phyloP scores from a whole-genome alignment of 176 grass and related monocot genomes.

The Dactylis glomerata region DNA sequence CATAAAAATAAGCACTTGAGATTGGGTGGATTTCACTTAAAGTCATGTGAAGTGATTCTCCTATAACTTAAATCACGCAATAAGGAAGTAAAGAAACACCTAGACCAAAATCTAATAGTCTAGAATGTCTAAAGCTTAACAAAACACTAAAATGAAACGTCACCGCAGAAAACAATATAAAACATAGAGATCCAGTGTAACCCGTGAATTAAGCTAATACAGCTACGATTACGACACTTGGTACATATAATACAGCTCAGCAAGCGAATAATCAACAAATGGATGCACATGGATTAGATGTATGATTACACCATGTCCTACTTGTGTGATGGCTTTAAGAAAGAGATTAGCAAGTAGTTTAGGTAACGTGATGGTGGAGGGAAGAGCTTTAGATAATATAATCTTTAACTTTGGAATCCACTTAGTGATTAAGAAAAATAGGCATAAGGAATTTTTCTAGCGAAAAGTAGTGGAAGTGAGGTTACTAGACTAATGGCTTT shows the following conservation, averaged over 20 bases:
- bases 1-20: conserved; percentile 74
- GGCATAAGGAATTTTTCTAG: conserved; percentile 24
- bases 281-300: conserved; percentile 61
- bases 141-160: conserved; percentile 28
- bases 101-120: conserved; percentile 52
- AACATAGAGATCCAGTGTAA: conserved; percentile 48
- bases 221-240: conserved; percentile 51
- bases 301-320: conserved; percentile 49
- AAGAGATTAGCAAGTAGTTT: conserved; percentile 50
- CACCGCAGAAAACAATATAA: conserved; percentile 28
- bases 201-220: conserved; percentile 39
- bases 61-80: conserved; percentile 58
- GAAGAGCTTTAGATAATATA: conserved; percentile 56
- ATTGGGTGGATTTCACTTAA: conserved; percentile 99
- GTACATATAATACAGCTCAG: conserved; percentile 36
- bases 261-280: conserved; percentile 53
- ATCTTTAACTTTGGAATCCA: conserved; percentile 63
- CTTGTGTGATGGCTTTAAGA: conserved; percentile 47
- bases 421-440: conserved; percentile 37
- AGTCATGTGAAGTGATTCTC: conserved; percentile 95
- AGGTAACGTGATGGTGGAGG: conserved; percentile 64
- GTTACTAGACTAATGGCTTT: conserved; percentile 41
- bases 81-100: conserved; percentile 64
- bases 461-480: conserved; percentile 45
- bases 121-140: conserved; percentile 68